phyloP scores from a whole-genome alignment of 2,329 filamentous ascomycete species.

The Sclerotiophoma versabilis region DNA sequence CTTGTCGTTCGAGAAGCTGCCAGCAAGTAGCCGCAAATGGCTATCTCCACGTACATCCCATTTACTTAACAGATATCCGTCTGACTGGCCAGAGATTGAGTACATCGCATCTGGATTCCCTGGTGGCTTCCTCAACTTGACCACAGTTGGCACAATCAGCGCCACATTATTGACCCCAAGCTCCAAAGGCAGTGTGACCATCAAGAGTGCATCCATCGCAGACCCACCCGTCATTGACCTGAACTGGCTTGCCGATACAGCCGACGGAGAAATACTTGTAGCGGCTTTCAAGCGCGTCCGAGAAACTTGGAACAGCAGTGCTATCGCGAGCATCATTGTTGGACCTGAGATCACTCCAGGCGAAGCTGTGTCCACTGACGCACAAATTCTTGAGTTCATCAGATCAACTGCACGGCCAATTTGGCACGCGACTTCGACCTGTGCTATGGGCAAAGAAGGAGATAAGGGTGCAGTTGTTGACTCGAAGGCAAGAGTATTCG shows the following conservation, averaged over 20 bases:
- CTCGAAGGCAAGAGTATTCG: conserved; percentile 43
- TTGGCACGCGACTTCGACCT: conserved; percentile 31
- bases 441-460: conserved; percentile 36
- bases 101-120: conserved; percentile 28
- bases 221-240: conserved; percentile 45
- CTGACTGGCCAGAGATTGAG: conserved; percentile 33
- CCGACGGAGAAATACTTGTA: conserved; percentile 42
- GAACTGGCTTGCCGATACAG: conserved; percentile 41
- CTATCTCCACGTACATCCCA: conserved; percentile 18
- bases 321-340: conserved; percentile 27
- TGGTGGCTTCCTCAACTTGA: conserved; percentile 18
- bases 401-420: conserved; percentile 19
- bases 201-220: conserved; percentile 33
- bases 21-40: conserved; percentile 12
- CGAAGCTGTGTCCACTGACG: conserved; percentile 27
- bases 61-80: conserved; percentile 20
- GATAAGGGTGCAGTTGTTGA: conserved; percentile 45
- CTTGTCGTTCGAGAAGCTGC: conserved; percentile 32
- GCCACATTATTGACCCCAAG: conserved; percentile 21
- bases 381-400: conserved; percentile 46
- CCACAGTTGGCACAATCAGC: conserved; percentile 25
- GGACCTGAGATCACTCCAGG: conserved; percentile 41
- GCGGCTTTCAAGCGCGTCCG: conserved; percentile 42
- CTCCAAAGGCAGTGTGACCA: conserved; percentile 42
- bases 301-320: conserved; percentile 31